Evolutionary conservation across 192 early-diverging fungal species (phyloP).

Genomic region (Linnemannia zychae): DNA sequence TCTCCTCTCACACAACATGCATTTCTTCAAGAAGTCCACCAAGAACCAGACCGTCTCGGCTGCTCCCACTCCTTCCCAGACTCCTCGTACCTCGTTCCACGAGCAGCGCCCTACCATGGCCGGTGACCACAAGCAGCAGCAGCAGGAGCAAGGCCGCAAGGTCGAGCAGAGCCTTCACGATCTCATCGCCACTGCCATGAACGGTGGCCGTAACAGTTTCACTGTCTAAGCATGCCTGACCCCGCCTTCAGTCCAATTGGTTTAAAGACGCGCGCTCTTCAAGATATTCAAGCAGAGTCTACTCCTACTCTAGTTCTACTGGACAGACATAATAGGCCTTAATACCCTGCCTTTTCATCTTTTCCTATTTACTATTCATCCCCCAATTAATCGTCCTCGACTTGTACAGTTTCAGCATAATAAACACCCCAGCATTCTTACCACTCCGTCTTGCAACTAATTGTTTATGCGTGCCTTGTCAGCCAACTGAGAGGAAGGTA

Average conservation of each 20-base stretch:
- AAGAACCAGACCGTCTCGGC: constrained; percentile 41
- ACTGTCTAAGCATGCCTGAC: not conserved
- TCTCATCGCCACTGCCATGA: not conserved
- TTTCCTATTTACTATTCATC: not conserved
- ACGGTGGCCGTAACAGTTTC: not conserved
- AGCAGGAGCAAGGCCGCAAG: not conserved
- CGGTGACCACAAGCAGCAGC: not conserved
- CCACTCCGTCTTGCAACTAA: not conserved
- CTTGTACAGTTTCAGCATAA: not conserved
- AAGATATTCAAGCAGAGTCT: not conserved
- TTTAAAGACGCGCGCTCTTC: not conserved
- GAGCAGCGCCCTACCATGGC: not conserved
- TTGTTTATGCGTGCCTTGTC: no score
- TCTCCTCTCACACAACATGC: constrained; percentile 5
- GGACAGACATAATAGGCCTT: not conserved
- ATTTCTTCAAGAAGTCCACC: constrained; percentile 28
- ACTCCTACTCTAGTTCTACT: not conserved
- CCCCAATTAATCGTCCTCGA: not conserved
- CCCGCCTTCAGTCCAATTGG: not conserved
- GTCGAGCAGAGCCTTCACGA: not conserved
- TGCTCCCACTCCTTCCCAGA: constrained; percentile 8
- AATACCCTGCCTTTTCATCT: not conserved
- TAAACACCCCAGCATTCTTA: not conserved
- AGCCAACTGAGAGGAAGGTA: not conserved
- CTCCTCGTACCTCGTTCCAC: constrained; percentile 9